A percentile compares a stretch with the other conserved stretches of the same genome.
phyloP scores from a whole-genome alignment of 148 eudicot species.

The Agrostemma githago region DNA sequence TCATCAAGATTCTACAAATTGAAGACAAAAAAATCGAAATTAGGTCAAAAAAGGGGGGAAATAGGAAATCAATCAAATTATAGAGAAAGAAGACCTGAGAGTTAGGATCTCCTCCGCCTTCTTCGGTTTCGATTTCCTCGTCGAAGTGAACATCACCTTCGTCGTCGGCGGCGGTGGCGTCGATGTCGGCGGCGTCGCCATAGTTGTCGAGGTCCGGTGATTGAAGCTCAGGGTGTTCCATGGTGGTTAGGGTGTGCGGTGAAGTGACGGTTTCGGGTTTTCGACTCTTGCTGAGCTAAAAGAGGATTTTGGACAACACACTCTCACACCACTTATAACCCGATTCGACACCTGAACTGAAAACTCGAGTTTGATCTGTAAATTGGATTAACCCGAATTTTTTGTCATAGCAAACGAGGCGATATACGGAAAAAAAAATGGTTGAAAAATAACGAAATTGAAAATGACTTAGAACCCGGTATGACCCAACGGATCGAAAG shows the following conservation, averaged over 20 bases:
- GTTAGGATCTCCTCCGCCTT: conserved; percentile 24
- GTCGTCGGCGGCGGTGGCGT: conserved; percentile 1
- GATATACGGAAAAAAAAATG: too few relatives aligned
- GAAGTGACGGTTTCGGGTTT: not conserved
- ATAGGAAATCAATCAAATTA: not conserved
- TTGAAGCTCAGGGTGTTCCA: conserved; percentile 26
- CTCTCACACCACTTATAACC: too few relatives aligned
- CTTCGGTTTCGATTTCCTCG: conserved; percentile 18
- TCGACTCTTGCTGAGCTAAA: not conserved
- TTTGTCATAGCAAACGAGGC: too few relatives aligned
- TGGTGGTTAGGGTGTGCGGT: not conserved
- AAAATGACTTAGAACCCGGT: too few relatives aligned
- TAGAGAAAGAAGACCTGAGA: conserved; percentile 12
- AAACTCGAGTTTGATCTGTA: too few relatives aligned
- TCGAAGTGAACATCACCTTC: conserved; percentile 19
- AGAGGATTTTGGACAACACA: not conserved
- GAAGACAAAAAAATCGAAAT: not conserved
- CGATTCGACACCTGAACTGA: too few relatives aligned
- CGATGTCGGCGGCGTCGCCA: conserved; percentile 2
- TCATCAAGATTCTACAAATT: conserved; percentile 25
- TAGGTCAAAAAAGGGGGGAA: not conserved
- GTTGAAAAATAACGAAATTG: too few relatives aligned
- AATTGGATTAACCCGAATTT: too few relatives aligned
- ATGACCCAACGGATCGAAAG: too few relatives aligned
- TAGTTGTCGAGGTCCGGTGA: conserved; percentile 24